Evolutionary conservation across 257 asterid genomes (phyloP).

Genomic region (Orobanche coerulescens): DNA sequence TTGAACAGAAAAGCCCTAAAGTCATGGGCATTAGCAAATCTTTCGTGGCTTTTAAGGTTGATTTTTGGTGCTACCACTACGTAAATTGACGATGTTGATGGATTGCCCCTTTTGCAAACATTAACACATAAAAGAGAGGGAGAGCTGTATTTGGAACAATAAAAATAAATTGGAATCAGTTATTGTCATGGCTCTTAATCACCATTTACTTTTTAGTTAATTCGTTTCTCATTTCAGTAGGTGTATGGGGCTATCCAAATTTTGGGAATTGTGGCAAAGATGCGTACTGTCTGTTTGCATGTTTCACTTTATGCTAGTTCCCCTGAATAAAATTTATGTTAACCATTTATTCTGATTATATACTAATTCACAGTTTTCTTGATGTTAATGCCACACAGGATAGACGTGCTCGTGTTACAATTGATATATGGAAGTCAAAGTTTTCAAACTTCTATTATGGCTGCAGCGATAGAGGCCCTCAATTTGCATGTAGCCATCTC

Average conservation of each 20-base stretch:
- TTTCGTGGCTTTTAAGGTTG: too few relatives aligned
- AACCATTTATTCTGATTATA: constrained; percentile 5
- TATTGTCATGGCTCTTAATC: constrained; percentile 3
- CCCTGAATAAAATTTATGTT: background rate
- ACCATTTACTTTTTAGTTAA: background rate
- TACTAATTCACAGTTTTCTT: constrained; percentile 19
- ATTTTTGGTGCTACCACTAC: too few relatives aligned
- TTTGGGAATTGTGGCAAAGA: background rate
- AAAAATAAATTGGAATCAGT: background rate
- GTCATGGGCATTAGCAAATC: too few relatives aligned
- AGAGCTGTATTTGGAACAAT: background rate
- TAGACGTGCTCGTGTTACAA: constrained; percentile 48
- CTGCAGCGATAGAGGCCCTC: constrained; percentile 78
- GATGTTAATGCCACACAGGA: constrained; percentile 41
- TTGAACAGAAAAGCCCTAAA: background rate
- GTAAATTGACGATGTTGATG: too few relatives aligned
- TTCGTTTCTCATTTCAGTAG: constrained; percentile 2
- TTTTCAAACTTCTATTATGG: constrained; percentile 65
- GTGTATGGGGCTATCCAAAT: background rate
- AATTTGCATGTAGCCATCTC: constrained; percentile 42
- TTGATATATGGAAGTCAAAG: constrained; percentile 90
- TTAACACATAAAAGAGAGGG: constrained; percentile 3
- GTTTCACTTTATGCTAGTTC: background rate
- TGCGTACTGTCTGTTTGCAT: constrained; percentile 7
- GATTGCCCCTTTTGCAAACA: background rate